Percentiles rank a stretch among this genome's conserved stretches.
Evolutionary conservation across 495 filamentous ascomycete genomes (phyloP).

Genomic region (Neurospora sp.): DNA sequence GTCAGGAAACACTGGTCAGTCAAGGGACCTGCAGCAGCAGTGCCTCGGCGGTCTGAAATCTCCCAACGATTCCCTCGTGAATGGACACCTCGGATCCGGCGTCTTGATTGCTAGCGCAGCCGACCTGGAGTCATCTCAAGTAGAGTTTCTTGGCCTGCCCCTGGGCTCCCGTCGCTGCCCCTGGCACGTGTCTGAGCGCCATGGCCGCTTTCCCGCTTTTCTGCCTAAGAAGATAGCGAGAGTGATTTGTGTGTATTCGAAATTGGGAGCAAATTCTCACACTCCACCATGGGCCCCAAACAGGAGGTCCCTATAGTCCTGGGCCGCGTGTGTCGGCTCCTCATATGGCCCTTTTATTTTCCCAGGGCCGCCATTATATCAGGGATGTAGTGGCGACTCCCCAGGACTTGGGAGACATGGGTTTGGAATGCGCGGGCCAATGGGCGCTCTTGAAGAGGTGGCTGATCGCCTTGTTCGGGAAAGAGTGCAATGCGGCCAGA

Average conservation of each 20-base stretch:
- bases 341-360: not conserved
- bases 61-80: not conserved
- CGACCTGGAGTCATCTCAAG: not conserved
- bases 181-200: not conserved
- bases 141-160: not conserved
- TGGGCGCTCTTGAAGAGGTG: not conserved
- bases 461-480: not conserved
- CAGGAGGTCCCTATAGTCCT: not conserved
- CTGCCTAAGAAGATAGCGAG: not conserved
- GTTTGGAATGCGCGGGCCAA: not conserved
- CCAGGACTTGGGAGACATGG: not conserved
- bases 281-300: not conserved
- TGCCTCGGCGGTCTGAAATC: not conserved
- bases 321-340: not conserved
- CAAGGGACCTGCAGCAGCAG: not conserved
- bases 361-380: not conserved
- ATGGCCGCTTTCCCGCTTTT: not conserved
- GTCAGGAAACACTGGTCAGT: not conserved
- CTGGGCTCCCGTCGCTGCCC: not conserved
- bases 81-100: not conserved
- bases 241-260: not conserved
- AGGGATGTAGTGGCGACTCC: not conserved
- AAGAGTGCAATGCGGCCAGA: not conserved
- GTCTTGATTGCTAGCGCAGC: not conserved
- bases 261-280: not conserved